Evolutionary conservation across 306 rosid species (phyloP).

Genomic region (Malus sylvestris): DNA sequence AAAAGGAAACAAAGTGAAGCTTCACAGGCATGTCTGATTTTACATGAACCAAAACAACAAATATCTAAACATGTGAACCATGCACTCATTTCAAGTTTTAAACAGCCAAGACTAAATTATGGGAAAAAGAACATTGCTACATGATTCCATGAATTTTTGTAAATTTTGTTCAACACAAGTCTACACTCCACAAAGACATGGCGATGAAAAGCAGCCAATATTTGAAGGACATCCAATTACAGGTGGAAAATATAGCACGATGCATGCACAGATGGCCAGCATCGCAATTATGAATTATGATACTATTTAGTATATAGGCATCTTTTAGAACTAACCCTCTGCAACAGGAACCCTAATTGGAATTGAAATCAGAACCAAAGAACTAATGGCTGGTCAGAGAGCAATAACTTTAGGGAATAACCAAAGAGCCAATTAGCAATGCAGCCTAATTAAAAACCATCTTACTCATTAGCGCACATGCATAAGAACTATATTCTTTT

Average conservation of each 20-base stretch:
- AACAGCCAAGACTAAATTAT: neutral
- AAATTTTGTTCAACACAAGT: neutral
- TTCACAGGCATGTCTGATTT: neutral
- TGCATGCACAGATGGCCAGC: neutral
- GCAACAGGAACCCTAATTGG: neutral
- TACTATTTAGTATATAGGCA: neutral
- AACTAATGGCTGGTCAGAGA: neutral
- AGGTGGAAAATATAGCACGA: neutral
- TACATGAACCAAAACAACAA: slow-evolving; percentile 12
- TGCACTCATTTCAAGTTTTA: neutral
- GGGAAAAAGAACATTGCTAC: neutral
- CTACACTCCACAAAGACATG: neutral
- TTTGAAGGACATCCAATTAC: neutral
- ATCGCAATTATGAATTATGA: neutral
- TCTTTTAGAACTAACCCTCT: neutral
- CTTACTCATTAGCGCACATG: slow-evolving; percentile 6
- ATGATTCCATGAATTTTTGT: neutral
- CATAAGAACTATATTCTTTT: neutral
- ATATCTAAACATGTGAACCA: neutral
- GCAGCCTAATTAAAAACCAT: neutral
- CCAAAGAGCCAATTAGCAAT: neutral
- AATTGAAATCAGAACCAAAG: neutral
- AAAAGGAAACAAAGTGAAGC: slow-evolving; percentile 10
- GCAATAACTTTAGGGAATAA: neutral
- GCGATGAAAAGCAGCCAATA: neutral